Conservation (phyloP, 2,329 filamentous ascomycete species). For the Atkinsonella hypoxylon region DNA sequence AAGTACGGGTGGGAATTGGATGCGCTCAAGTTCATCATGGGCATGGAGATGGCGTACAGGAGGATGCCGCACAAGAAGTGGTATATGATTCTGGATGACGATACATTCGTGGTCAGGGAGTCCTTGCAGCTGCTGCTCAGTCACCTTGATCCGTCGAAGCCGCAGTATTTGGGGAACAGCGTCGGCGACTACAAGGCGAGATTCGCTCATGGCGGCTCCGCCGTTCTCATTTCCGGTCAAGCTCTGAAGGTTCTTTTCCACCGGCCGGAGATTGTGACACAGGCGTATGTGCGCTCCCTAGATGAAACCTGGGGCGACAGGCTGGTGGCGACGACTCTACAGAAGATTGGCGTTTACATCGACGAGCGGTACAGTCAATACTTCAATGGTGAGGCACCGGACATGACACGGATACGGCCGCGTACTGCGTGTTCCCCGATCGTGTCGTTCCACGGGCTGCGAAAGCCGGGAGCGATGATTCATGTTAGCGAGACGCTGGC, state of each 20-base stretch:
- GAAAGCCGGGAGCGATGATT: conserved; percentile 32
- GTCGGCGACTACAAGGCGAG: conserved; percentile 43
- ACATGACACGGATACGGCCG: conserved; percentile 33
- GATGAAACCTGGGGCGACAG: conserved; percentile 42
- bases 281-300: conserved; percentile 35
- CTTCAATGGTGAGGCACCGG: conserved; percentile 44
- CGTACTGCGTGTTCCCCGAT: conserved; percentile 43
- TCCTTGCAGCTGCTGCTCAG: conserved; percentile 35
- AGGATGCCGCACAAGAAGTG: conserved; percentile 43
- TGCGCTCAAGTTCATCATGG: conserved; percentile 42
- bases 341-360: conserved; percentile 41
- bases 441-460: conserved; percentile 40
- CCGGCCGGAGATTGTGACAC: conserved; percentile 28
- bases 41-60: conserved; percentile 39
- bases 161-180: conserved; percentile 43
- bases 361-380: conserved; percentile 41
- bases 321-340: conserved; percentile 39
- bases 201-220: conserved; percentile 46
- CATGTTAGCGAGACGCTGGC: conserved; percentile 30
- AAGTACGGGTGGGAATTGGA: conserved; percentile 37
- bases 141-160: conserved; percentile 33
- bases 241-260: conserved; percentile 35
- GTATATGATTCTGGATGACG: conserved; percentile 47
- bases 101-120: conserved; percentile 40
- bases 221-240: conserved; percentile 37